These are phyloP conservation scores for Ganoderma multipileum DNA, from an alignment of 1,284 basidiomycete genomes.

Conservation along the genomic window DNA sequence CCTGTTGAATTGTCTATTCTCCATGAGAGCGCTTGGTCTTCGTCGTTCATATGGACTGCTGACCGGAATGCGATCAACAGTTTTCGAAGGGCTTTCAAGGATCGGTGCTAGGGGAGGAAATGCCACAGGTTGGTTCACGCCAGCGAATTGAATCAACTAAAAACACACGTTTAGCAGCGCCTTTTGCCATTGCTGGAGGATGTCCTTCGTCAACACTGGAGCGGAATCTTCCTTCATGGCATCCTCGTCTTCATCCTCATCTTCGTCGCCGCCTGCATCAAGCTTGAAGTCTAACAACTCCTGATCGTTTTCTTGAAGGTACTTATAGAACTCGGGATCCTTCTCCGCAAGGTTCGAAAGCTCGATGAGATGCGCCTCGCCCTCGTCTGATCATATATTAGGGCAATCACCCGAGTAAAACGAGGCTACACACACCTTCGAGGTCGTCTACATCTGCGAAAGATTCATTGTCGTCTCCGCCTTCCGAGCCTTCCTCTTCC, in stretches of 20 bases:
- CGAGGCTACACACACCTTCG: slow-evolving; percentile 55
- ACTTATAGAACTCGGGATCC: slow-evolving; percentile 99
- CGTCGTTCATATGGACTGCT: slow-evolving; percentile 89
- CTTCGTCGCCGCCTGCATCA: slow-evolving; percentile 39
- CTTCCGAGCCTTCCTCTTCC: slow-evolving; percentile 56
- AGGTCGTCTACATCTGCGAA: slow-evolving; percentile 81
- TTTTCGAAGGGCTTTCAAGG: slow-evolving; percentile 85
- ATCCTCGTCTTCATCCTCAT: slow-evolving; percentile 52
- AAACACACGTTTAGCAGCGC: slow-evolving; percentile 81
- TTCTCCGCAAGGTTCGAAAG: slow-evolving; percentile 93
- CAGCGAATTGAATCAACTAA: background rate
- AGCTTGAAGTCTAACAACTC: slow-evolving; percentile 86
- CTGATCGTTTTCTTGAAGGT: slow-evolving; percentile 94
- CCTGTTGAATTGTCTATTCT: slow-evolving; percentile 81
- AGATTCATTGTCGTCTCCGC: slow-evolving; percentile 68
- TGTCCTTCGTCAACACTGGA: slow-evolving; percentile 77
- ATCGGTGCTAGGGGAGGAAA: slow-evolving; percentile 68
- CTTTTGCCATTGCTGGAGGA: slow-evolving; percentile 89
- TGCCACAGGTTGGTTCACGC: background rate
- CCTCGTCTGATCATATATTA: slow-evolving; percentile 58
- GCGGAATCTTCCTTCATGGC: slow-evolving; percentile 49
- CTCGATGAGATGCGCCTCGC: slow-evolving; percentile 76
- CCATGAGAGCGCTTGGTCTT: slow-evolving; percentile 80
- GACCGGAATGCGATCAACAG: slow-evolving; percentile 90
- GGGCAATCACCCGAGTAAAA: background rate